Percentiles rank a stretch among this genome's conserved stretches.
Evolutionary conservation across 1,284 basidiomycete genomes (phyloP).

Genomic region (Cystobasidium slooffiae): DNA sequence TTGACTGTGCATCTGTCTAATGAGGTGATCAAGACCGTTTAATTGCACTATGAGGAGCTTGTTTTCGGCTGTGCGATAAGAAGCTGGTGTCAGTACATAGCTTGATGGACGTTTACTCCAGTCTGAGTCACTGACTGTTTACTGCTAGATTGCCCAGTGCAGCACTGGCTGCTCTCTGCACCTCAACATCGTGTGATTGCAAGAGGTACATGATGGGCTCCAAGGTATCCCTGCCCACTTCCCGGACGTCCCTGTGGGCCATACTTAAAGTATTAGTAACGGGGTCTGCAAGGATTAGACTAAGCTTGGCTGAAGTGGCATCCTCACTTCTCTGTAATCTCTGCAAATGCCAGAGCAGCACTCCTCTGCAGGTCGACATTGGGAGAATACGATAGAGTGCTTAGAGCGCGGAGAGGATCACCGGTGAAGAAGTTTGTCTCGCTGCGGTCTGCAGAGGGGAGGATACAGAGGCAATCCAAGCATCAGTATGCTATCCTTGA

Average conservation of each 20-base stretch:
- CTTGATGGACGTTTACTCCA: background rate
- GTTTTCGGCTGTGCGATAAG: slow-evolving; percentile 77
- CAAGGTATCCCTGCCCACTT: slow-evolving; percentile 94
- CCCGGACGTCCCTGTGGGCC: slow-evolving; percentile 75
- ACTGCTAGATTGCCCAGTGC: slow-evolving; percentile 98
- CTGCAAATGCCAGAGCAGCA: slow-evolving; percentile 96
- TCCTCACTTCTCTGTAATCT: slow-evolving; percentile 92
- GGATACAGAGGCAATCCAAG: slow-evolving; percentile 26
- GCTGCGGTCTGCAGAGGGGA: slow-evolving; percentile 71
- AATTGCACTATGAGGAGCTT: slow-evolving; percentile 98
- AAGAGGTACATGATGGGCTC: slow-evolving; percentile 98
- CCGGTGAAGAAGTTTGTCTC: slow-evolving; percentile 96
- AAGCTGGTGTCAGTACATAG: background rate
- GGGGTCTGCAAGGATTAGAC: too few species aligned
- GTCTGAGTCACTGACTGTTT: slow-evolving; percentile 70
- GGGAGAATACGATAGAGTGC: slow-evolving; percentile 97
- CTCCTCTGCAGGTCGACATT: slow-evolving; percentile 99
- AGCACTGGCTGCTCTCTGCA: slow-evolving; percentile 95
- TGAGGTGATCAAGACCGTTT: slow-evolving; percentile 95
- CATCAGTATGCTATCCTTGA: slow-evolving; percentile 40
- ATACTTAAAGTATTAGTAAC: too few species aligned
- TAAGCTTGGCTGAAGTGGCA: too few species aligned
- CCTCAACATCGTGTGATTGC: slow-evolving; percentile 97
- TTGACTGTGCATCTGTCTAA: slow-evolving; percentile 97
- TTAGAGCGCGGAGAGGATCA: slow-evolving; percentile 87